A percentile compares a stretch with the other conserved stretches of the same genome.
These are phyloP conservation scores for Ocimum tenuiflorum DNA, from an alignment of 257 asterid species.

Conservation along the genomic window DNA sequence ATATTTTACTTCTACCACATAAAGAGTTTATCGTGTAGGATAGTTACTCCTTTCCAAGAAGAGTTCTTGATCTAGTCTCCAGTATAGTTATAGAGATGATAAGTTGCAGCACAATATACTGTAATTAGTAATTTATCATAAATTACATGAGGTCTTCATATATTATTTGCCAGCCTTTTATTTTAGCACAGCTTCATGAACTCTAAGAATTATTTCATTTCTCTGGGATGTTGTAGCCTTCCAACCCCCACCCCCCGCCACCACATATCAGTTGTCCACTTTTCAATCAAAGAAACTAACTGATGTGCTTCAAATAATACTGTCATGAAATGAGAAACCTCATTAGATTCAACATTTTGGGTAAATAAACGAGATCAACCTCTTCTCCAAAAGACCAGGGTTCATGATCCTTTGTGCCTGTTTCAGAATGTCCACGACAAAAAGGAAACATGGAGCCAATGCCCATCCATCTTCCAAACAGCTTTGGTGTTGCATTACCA, in stretches of 20 bases:
- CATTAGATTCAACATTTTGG: not conserved
- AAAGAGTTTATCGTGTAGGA: not conserved
- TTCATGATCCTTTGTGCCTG: constrained; percentile 65
- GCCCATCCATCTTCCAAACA: constrained; percentile 96
- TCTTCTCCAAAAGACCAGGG: constrained; percentile 96
- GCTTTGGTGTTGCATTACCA: constrained; percentile 79
- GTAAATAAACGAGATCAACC: constrained; percentile 35
- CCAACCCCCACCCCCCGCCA: no score
- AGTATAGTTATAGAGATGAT: not conserved
- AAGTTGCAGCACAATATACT: not conserved
- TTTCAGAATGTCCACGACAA: constrained; percentile 86
- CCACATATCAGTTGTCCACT: not conserved
- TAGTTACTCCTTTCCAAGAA: not conserved
- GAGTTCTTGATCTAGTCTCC: not conserved
- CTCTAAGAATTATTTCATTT: not conserved
- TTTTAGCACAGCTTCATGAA: not conserved
- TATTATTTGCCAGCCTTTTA: not conserved
- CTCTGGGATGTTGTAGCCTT: not conserved
- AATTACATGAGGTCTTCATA: not conserved
- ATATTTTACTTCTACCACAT: not conserved
- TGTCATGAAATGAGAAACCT: not conserved
- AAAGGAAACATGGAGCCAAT: constrained; percentile 85
- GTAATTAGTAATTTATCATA: not conserved
- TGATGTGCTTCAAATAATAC: not conserved
- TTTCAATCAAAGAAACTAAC: not conserved